These are phyloP conservation scores for Aquilaria malaccensis DNA, from an alignment of 345 rosid genomes.

Conservation along the genomic window DNA sequence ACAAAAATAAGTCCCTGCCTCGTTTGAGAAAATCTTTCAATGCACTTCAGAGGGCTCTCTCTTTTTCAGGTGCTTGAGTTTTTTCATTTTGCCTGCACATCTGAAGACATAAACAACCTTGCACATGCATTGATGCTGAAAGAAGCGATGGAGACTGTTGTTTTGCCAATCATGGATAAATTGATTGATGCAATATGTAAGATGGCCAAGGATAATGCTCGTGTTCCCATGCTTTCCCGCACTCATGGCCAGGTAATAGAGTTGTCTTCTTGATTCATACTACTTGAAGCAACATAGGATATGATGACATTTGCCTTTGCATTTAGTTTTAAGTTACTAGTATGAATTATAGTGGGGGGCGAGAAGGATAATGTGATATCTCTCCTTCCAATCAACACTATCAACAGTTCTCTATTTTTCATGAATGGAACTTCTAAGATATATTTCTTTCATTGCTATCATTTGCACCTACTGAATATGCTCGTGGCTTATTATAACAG, in stretches of 20 bases:
- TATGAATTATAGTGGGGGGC: not conserved
- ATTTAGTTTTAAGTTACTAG: no score
- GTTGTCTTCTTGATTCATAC: not conserved
- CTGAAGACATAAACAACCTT: conserved; percentile 94
- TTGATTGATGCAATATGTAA: conserved; percentile 48
- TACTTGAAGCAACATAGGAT: not conserved
- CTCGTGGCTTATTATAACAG: not conserved
- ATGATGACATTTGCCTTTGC: no score
- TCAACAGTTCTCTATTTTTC: not conserved
- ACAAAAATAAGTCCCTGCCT: not conserved
- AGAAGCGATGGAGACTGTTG: conserved; percentile 51
- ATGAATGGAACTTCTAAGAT: not conserved
- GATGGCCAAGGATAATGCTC: conserved; percentile 62
- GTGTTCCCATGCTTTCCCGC: conserved; percentile 85
- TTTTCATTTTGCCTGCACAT: conserved; percentile 95
- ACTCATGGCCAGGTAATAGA: conserved; percentile 91
- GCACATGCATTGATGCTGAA: conserved; percentile 89
- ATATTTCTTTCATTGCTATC: conserved; percentile 6
- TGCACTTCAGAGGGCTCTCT: not conserved
- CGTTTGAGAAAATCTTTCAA: not conserved
- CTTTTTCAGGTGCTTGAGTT: conserved; percentile 74
- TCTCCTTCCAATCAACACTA: not conserved
- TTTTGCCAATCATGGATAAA: conserved; percentile 71
- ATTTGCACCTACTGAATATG: conserved; percentile 3
- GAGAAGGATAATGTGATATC: not conserved